Percentiles rank a stretch among this genome's conserved stretches.
Evolutionary conservation across 176 grass and related monocot species (phyloP).

Genomic region (Melocanna baccifera): DNA sequence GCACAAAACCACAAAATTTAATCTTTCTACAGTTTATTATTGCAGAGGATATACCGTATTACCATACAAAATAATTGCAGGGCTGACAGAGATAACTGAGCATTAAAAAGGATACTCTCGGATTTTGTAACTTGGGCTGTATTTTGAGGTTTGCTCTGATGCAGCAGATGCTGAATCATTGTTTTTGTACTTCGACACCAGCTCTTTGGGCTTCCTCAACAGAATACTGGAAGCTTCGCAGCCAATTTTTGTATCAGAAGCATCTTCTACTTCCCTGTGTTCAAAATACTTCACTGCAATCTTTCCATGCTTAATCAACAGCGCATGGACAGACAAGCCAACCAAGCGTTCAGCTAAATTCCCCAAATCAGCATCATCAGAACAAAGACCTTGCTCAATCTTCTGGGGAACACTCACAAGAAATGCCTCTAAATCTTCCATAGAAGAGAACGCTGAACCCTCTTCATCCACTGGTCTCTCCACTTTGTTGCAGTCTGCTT

Average conservation of each 20-base stretch:
- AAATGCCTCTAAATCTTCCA: constrained; percentile 72
- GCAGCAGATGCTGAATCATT: constrained; percentile 25
- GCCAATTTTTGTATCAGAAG: constrained; percentile 44
- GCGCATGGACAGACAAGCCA: constrained; percentile 57
- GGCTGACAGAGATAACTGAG: constrained; percentile 19
- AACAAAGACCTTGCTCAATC: constrained; percentile 75
- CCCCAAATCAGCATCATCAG: constrained; percentile 65
- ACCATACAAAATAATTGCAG: constrained; percentile 24
- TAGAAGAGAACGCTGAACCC: constrained; percentile 40
- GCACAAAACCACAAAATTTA: constrained; percentile 19
- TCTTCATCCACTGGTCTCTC: constrained; percentile 20
- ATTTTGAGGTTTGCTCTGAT: constrained; percentile 24
- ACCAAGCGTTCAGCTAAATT: constrained; percentile 77
- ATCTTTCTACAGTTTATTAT: background rate
- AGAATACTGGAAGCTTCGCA: constrained; percentile 60
- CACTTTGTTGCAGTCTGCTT: constrained; percentile 33
- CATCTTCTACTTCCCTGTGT: constrained; percentile 34
- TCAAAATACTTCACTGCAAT: constrained; percentile 35
- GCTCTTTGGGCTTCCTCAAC: constrained; percentile 80
- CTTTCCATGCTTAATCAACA: constrained; percentile 48
- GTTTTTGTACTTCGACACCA: constrained; percentile 60
- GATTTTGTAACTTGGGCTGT: constrained; percentile 65
- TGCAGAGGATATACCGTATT: constrained; percentile 16
- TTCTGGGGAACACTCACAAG: constrained; percentile 63
- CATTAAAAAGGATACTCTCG: constrained; percentile 82